A percentile compares a stretch with the other conserved stretches of the same genome.
phyloP scores from a whole-genome alignment of 2,329 filamentous ascomycete species.

The Calonectria fujianensis region DNA sequence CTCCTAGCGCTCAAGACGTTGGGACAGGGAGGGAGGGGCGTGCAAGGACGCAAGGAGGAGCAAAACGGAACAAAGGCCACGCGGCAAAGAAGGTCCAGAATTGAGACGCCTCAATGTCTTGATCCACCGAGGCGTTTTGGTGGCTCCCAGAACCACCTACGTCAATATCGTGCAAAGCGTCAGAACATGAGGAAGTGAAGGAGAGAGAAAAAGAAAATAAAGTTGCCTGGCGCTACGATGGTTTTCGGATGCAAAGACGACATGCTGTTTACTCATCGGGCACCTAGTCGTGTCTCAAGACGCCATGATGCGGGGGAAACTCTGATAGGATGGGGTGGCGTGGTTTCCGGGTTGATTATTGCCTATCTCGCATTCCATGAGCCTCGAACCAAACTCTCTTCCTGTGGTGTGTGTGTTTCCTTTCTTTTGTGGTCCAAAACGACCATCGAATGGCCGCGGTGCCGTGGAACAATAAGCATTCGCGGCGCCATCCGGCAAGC shows the following conservation, averaged over 20 bases:
- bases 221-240: not conserved
- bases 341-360: slow-evolving; percentile 8
- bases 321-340: not conserved
- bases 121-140: not conserved
- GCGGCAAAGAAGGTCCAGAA: slow-evolving; percentile 32
- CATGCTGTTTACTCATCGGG: slow-evolving; percentile 10
- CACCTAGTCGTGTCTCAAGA: not conserved
- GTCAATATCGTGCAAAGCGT: slow-evolving; percentile 6
- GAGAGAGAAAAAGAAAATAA: not conserved
- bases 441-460: slow-evolving; percentile 33
- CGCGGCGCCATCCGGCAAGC: slow-evolving; percentile 49
- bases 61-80: slow-evolving; percentile 2
- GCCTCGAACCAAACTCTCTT: not conserved
- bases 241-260: slow-evolving; percentile 3
- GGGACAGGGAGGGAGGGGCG: not conserved
- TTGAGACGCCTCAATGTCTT: not conserved
- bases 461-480: slow-evolving; percentile 42
- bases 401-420: not conserved
- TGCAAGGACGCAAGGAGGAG: not conserved
- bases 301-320: slow-evolving; percentile 10
- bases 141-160: not conserved
- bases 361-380: not conserved
- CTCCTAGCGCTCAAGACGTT: slow-evolving; percentile 25
- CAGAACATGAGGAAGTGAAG: not conserved
- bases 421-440: not conserved